phyloP scores from a whole-genome alignment of 768 basidiomycete species.

The Lactarius pseudohatsudake region DNA sequence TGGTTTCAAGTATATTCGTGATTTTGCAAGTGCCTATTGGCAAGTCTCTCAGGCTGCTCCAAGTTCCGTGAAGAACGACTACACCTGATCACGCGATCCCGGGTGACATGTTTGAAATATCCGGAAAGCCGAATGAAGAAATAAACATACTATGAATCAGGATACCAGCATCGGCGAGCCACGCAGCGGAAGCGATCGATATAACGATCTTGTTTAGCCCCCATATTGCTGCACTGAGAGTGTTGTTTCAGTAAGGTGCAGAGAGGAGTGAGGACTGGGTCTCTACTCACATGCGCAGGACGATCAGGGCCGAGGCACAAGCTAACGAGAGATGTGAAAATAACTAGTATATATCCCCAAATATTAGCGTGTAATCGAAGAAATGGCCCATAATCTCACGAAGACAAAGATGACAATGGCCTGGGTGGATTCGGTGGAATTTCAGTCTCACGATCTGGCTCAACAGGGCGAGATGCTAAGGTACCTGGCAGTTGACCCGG shows the following conservation, averaged over 20 bases:
- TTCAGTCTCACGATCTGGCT: background rate
- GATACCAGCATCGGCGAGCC: background rate
- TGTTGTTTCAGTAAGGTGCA: background rate
- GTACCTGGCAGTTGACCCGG: background rate
- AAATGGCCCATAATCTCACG: background rate
- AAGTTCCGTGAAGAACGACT: background rate
- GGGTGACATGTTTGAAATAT: background rate
- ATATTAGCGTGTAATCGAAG: background rate
- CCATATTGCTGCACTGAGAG: slow-evolving; percentile 13
- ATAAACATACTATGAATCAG: slow-evolving; percentile 1
- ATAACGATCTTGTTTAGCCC: slow-evolving; percentile 6
- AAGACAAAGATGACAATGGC: background rate
- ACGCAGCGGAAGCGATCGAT: background rate
- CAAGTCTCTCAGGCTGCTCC: too few relatives aligned
- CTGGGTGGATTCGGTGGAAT: background rate
- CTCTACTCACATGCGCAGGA: slow-evolving; percentile 22
- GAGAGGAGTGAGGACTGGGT: background rate
- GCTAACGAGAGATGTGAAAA: slow-evolving; percentile 3
- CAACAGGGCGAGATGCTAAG: background rate
- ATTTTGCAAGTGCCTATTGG: background rate
- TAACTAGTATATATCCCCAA: background rate
- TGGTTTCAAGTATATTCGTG: background rate
- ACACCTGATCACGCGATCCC: background rate
- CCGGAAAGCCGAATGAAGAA: background rate
- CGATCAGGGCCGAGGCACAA: slow-evolving; percentile 13